Base-by-base conservation (phyloP, 345 rosid species). In the Ceriops zippeliana region DNA sequence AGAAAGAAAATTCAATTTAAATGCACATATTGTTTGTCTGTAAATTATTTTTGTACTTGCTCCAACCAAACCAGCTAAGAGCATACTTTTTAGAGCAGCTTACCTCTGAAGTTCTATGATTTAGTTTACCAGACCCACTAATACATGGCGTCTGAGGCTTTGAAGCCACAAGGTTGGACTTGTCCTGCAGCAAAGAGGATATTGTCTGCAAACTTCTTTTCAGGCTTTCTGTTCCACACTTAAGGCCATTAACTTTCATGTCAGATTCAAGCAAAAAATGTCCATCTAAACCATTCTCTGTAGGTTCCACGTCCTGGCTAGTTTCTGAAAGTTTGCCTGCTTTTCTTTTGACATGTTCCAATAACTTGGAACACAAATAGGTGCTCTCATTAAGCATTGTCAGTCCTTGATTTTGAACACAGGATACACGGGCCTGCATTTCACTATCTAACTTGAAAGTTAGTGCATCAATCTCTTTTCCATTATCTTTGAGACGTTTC, bases 381-480 rank as follows among this genome's bases (percentile, higher is more conserved):
- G 73, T 70, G 82, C 90, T 81, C 77, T 86, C 92, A 28, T 86
- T 84, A 67, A 96, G 81, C 81, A 85, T 78, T 30, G 88, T 69
- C 21, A 96, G 60, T 58, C 97, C 98, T 73, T 88, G 93, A 73
- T 83, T 88, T 81, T 96, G 93, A 84, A 96, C 81, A 80, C 70
- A 83, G 82, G 83, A 69, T 37, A 83, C 73, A 51, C 93, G 89
- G 61, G 77, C 67, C 86, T 77, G 72, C 79, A 89, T 69, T 84
- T 95, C 97, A 73, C 74, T 78, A 78, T 95, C 96, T 63, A 91
- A 84, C 81, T 84, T 90, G 68, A 87, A 73, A 30, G 83, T 89
- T 65, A 80, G 66, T 57, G 78, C 85, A 59, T 82, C 86, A 62
- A 62, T 69, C 53, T 86, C 91, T 63, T 86, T 77, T 11, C 83